Evolutionary conservation across 495 filamentous ascomycete species (phyloP), one percentile per base, ranked within the genome.

Genomic region (Pyrenopolyporus hunteri): DNA sequence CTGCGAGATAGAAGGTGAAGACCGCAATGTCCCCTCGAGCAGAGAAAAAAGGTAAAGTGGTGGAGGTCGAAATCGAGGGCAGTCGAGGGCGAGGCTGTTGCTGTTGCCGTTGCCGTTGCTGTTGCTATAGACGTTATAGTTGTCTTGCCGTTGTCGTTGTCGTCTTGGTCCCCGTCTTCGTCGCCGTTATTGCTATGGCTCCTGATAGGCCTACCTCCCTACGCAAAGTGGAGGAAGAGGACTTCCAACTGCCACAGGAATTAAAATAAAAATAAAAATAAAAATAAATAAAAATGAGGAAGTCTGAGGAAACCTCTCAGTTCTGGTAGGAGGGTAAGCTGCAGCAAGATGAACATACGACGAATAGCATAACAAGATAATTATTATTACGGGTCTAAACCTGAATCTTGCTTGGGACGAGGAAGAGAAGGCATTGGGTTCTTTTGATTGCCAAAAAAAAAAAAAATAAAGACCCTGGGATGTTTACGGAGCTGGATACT

Each of bases 401-500:
- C 50, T 65, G 62, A 65, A 60, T 65, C 37, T 57, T 59, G 56
- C 45, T 32, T 49, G 40, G 46, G 23, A 39, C 20, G 31, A 53
- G 37, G 22, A 55, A 56, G 32, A 45, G 51, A 55, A 55, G 56
- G 61, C 50, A 66, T 66, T 66, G 37, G 59, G 23, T 55, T 57
- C 52, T 58, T 66, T 57, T 57, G 63, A 63, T 42, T 36, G 39
- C 23, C 49, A 56, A 60, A 39, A 57, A 36, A 52, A 51, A 56
- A 60, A 39, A 57, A 36, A 52, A 51, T 39, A 59, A 63, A 57
- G 39, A 26, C 50, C 50, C 63, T 59, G 63, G 58, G 52, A 63
- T 67, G 58, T 67, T 67, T 62, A 63, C 64, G 64, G 64, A 67
- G 64, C 58, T 67, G 54, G 59, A 54, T 59, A 40, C 58, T 28